Evolutionary conservation across 495 filamentous ascomycete species (phyloP).

Genomic region (Pseudoneurospora amorphoporcata): DNA sequence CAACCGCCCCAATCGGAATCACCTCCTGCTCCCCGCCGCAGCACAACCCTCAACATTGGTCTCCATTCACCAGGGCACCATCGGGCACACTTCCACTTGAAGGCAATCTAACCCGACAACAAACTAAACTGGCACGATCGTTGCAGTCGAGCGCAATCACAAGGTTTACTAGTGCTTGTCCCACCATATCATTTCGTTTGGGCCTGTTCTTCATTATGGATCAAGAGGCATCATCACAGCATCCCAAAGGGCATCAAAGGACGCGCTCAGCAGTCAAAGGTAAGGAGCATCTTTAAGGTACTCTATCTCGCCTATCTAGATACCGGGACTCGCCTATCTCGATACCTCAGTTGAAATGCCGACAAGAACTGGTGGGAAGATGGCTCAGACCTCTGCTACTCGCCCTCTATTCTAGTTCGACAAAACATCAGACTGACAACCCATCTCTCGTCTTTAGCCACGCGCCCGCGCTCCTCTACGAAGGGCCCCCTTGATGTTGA

Average conservation of each 20-base stretch:
- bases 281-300: conserved; percentile 13
- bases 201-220: conserved; percentile 21
- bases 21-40: not conserved
- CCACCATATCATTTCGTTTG: not conserved
- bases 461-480: conserved; percentile 40
- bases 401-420: not conserved
- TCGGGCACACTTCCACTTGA: not conserved
- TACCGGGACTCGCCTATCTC: not conserved
- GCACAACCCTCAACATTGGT: no score
- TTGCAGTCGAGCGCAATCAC: not conserved
- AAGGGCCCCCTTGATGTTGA: conserved; percentile 46
- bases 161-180: not conserved
- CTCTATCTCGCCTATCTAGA: not conserved
- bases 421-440: not conserved
- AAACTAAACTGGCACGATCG: not conserved
- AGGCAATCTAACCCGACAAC: not conserved
- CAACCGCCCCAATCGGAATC: not conserved
- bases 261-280: conserved; percentile 32
- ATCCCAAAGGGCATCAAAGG: conserved; percentile 24
- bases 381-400: not conserved
- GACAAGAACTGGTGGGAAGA: not conserved
- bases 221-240: conserved; percentile 6
- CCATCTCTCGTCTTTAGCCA: conserved; percentile 20
- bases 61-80: no score
- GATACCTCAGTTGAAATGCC: not conserved